Conservation (phyloP, 441 rosid genomes). For the Pelargonium hybrid region DNA sequence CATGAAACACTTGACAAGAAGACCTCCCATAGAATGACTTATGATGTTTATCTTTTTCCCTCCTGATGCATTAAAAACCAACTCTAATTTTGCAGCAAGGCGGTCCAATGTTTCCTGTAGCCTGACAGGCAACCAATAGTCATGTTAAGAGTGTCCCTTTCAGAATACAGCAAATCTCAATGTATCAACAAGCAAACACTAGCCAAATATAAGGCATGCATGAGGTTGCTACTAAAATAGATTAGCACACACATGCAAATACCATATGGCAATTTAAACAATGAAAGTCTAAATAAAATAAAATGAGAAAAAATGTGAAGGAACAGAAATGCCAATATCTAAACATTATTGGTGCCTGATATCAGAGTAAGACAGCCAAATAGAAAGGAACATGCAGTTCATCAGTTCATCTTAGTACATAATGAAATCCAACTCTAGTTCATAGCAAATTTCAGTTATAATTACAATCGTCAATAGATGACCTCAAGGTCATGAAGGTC, state of each 20-base stretch:
- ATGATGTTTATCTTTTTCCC: constrained; percentile 79
- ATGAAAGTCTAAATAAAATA: not conserved
- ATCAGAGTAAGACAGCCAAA: not conserved
- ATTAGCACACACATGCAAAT: not conserved
- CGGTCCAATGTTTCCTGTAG: constrained; percentile 55
- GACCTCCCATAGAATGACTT: constrained; percentile 96
- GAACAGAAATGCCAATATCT: not conserved
- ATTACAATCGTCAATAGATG: not conserved
- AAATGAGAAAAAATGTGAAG: not conserved
- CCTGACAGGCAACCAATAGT: constrained; percentile 28
- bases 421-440: not conserved
- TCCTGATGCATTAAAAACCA: constrained; percentile 66
- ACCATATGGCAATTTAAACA: not conserved
- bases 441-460: not conserved
- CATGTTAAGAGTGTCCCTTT: constrained; percentile 3
- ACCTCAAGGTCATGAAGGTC: not conserved
- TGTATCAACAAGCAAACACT: not conserved
- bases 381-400: not conserved
- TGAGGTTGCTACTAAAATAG: not conserved
- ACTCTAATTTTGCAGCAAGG: constrained; percentile 58
- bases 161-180: not conserved
- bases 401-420: not conserved
- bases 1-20: constrained; percentile 89
- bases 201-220: not conserved
- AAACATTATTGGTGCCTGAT: not conserved